phyloP scores from a whole-genome alignment of 1,139 yeast genomes.

The Diutina rugosa region DNA sequence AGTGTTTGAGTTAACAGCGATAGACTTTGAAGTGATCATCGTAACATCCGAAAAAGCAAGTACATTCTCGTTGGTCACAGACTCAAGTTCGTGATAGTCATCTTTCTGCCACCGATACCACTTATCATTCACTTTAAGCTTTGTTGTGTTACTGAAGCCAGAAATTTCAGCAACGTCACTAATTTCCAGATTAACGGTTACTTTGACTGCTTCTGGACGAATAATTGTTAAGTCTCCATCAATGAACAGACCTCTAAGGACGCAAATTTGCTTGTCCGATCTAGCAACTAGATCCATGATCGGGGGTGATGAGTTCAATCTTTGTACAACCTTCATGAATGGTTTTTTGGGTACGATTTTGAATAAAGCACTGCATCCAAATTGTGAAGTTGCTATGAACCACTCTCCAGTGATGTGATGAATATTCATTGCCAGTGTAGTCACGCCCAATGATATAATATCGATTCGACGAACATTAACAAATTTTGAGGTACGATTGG shows the following conservation, averaged over 20 bases:
- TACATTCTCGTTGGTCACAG: not conserved
- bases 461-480: not conserved
- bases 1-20: not conserved
- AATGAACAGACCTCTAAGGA: not conserved
- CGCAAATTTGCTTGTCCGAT: not conserved
- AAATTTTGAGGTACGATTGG: not conserved
- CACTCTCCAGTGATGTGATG: not conserved
- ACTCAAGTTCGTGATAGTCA: not conserved
- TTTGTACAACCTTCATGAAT: constrained; percentile 12
- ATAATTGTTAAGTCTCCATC: not conserved
- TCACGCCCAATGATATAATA: not conserved
- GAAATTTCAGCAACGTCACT: not conserved
- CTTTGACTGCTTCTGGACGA: not conserved
- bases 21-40: not conserved
- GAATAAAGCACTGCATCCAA: constrained; percentile 22
- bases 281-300: constrained; percentile 15
- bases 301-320: constrained; percentile 22
- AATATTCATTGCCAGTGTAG: not conserved
- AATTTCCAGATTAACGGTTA: not conserved
- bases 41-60: not conserved
- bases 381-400: not conserved
- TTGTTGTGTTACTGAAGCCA: not conserved
- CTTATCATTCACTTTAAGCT: not conserved
- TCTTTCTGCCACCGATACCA: not conserved
- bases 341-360: constrained; percentile 17